Conservation (phyloP, 768 basidiomycete species). For the Boletales sp. region DNA sequence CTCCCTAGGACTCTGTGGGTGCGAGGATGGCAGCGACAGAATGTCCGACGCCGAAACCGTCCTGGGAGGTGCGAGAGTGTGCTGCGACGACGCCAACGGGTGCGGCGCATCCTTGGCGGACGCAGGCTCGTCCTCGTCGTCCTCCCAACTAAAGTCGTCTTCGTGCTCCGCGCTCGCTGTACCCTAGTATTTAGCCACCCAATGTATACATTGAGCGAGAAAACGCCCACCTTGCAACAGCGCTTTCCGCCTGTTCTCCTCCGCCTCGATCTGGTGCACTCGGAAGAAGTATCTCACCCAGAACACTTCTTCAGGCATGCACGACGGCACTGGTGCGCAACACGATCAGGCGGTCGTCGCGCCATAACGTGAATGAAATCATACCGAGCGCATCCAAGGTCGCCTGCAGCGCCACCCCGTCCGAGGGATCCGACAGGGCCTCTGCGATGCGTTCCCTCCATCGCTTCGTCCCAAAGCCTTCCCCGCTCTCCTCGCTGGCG, state of each 20-base stretch:
- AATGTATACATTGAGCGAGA: background rate
- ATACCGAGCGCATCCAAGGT: slow-evolving; percentile 60
- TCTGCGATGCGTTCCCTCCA: slow-evolving; percentile 54
- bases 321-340: slow-evolving; percentile 58
- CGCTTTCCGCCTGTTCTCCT: slow-evolving; percentile 75
- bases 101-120: slow-evolving; percentile 12
- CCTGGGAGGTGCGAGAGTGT: slow-evolving; percentile 23
- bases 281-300: slow-evolving; percentile 94
- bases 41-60: slow-evolving; percentile 16
- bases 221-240: slow-evolving; percentile 59
- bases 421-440: slow-evolving; percentile 47
- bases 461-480: slow-evolving; percentile 39
- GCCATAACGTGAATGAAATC: slow-evolving; percentile 16
- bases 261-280: slow-evolving; percentile 71
- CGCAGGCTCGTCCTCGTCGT: slow-evolving; percentile 73
- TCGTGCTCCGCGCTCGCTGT: slow-evolving; percentile 65
- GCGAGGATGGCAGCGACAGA: slow-evolving; percentile 29
- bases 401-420: slow-evolving; percentile 50
- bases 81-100: slow-evolving; percentile 20
- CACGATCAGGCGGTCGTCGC: slow-evolving; percentile 3
- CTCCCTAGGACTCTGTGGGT: slow-evolving; percentile 43
- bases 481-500: slow-evolving; percentile 52
- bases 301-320: slow-evolving; percentile 61
- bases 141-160: slow-evolving; percentile 92
- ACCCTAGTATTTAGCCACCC: slow-evolving; percentile 5